phyloP scores from a whole-genome alignment of 257 asterid genomes.

The Solanum pinnatisectum region DNA sequence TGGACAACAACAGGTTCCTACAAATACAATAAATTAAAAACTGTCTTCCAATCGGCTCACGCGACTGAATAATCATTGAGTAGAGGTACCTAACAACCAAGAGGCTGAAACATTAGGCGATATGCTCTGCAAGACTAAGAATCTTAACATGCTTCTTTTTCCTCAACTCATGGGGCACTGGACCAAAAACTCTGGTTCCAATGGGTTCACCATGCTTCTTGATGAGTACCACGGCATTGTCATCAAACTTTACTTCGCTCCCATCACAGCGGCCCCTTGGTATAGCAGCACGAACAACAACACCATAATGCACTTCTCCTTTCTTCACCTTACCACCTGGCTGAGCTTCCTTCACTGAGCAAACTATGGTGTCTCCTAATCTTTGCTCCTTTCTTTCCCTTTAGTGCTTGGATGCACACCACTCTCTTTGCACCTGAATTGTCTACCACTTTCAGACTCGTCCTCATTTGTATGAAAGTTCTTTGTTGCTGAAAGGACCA shows the following conservation, averaged over 20 bases:
- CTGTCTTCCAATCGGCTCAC: not conserved
- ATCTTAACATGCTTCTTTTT: constrained; percentile 94
- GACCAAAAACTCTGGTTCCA: constrained; percentile 91
- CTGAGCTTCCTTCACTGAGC: constrained; percentile 87
- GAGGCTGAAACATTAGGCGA: constrained; percentile 28
- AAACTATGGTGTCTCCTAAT: constrained; percentile 76
- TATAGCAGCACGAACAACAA: constrained; percentile 95
- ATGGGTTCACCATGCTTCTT: constrained; percentile 92
- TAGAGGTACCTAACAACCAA: not conserved
- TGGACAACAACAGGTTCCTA: not conserved
- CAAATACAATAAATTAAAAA: not conserved
- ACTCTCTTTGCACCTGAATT: constrained; percentile 91
- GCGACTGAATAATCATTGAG: not conserved
- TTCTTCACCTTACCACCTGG: constrained; percentile 89
- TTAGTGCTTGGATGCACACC: constrained; percentile 87
- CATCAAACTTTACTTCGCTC: constrained; percentile 83
- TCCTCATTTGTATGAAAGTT: constrained; percentile 93
- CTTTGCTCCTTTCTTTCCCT: constrained; percentile 87
- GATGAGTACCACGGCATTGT: constrained; percentile 80
- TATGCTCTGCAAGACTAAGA: constrained; percentile 86
- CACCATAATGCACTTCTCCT: constrained; percentile 75
- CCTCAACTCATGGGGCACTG: constrained; percentile 91
- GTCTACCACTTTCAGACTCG: constrained; percentile 85
- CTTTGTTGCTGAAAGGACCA: constrained; percentile 56
- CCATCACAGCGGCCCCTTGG: constrained; percentile 84